These are phyloP conservation scores for Oemleria cerasiformis DNA, from an alignment of 306 rosid species.

Conservation along the genomic window DNA sequence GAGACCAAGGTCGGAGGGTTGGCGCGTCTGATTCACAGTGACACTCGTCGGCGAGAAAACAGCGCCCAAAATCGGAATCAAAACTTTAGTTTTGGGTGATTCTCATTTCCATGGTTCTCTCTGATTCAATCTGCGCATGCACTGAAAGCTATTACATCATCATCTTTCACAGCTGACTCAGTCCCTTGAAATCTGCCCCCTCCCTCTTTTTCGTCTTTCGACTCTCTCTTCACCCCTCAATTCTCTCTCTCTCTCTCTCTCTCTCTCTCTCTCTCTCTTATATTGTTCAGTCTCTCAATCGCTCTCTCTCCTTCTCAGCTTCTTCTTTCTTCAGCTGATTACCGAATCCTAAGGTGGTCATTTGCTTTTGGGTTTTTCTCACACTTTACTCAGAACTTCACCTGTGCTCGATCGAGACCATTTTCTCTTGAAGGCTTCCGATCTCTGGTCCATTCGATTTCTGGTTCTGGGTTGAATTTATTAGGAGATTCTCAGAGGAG, in stretches of 20 bases:
- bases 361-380: not conserved
- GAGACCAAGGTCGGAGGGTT: not conserved
- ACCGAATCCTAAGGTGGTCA: conserved; percentile 3
- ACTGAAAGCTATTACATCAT: not conserved
- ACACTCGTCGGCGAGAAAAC: conserved; percentile 2
- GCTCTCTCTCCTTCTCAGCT: not conserved
- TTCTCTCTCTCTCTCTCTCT: not conserved
- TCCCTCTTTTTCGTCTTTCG: conserved; percentile 23
- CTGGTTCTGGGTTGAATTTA: not conserved
- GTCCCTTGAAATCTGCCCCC: conserved; percentile 16
- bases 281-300: not conserved
- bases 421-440: not conserved
- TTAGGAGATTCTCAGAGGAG: not conserved
- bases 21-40: not conserved
- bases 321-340: not conserved
- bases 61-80: not conserved
- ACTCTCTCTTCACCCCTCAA: conserved; percentile 4
- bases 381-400: not conserved
- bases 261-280: not conserved
- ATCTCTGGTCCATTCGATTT: not conserved
- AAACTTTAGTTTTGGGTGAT: not conserved
- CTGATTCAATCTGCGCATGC: not conserved
- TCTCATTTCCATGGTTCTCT: not conserved
- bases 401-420: not conserved
- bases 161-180: not conserved